Base-by-base conservation (phyloP, 2,329 filamentous ascomycete genomes). In the Fusarium sp. region DNA sequence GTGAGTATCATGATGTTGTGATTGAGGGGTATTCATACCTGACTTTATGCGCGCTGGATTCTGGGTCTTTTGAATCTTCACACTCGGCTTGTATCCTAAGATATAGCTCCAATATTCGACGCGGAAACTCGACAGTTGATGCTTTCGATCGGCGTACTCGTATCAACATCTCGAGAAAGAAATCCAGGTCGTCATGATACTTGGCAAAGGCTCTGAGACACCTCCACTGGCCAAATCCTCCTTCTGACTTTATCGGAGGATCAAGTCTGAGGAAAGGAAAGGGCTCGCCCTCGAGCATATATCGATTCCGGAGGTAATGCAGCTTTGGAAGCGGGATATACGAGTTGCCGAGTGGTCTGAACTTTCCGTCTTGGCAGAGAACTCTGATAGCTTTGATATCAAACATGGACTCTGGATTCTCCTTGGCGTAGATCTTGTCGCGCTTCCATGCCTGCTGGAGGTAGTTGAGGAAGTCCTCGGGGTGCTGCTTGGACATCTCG, bases 281-380 rank as follows among this genome's bases (percentile, higher is more conserved):
- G 1, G 61, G 56, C 47, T 74, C 72, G 6, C 59, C 56, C 42
- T 72, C 69, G 5, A 74, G 64, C 72, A 74, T 69, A 40, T 74
- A 74, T 32, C 69, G 66, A 63, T 68, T 72, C 37, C 67, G 68
- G 47, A 73, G 69, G 28, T 72, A 73, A 41, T 73, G 59, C 54
- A 73, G 66, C 66, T 73, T 73, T 12, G 71, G 68, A 32, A 72
- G 50, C 58, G 71, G 71, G 59, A 73, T 61, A 49, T 73, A 73
- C 37, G 66, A 60, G 58, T 63, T 66, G 21, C 66, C 69, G 13
- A 73, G 58, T 11, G 68, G 58, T 25, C 67, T 55, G 27, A 56
- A 64, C 46, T 71, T 70, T 12, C 67, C 67, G 23, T 70, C 67
- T 50, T 70, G 67, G 40, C 67, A 68, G 20, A 70, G 58, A 13